A percentile compares a stretch with the other conserved stretches of the same genome.
phyloP scores from a whole-genome alignment of 176 grass and related monocot genomes.

The Carex scoparia region DNA sequence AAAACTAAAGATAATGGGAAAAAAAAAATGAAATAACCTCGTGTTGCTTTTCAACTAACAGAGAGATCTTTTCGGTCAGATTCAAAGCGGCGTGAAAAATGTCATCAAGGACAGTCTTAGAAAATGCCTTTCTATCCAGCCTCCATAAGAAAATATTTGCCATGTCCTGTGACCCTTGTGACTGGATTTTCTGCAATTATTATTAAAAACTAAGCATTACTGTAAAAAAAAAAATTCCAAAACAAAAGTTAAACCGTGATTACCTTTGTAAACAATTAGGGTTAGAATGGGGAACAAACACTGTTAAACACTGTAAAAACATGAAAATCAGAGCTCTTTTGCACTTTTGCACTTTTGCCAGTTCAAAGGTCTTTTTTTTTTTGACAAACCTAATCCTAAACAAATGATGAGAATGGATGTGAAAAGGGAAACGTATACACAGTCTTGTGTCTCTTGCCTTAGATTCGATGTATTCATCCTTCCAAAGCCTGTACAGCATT shows the following conservation, averaged over 20 bases:
- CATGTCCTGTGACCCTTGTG: slow-evolving; percentile 30
- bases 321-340: background rate
- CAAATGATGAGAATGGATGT: background rate
- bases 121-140: slow-evolving; percentile 39
- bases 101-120: slow-evolving; percentile 49
- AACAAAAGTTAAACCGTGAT: background rate
- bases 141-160: slow-evolving; percentile 58
- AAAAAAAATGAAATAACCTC: slow-evolving; percentile 38
- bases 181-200: slow-evolving; percentile 49
- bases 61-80: slow-evolving; percentile 48
- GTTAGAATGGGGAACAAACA: slow-evolving; percentile 20
- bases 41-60: slow-evolving; percentile 44
- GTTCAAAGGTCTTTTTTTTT: background rate
- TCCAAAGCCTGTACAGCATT: slow-evolving; percentile 78
- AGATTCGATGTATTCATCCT: slow-evolving; percentile 59
- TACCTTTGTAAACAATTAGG: background rate
- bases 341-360: background rate
- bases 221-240: slow-evolving; percentile 6
- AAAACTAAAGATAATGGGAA: background rate
- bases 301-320: slow-evolving; percentile 16
- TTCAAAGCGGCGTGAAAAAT: slow-evolving; percentile 69
- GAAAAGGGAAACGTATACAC: background rate
- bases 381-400: background rate
- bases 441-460: slow-evolving; percentile 27
- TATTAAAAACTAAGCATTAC: slow-evolving; percentile 5